Evolutionary conservation across 2,329 filamentous ascomycete species (phyloP), one percentile per base, ranked within the genome.

Genomic region (Sclerotinia spermophila): DNA sequence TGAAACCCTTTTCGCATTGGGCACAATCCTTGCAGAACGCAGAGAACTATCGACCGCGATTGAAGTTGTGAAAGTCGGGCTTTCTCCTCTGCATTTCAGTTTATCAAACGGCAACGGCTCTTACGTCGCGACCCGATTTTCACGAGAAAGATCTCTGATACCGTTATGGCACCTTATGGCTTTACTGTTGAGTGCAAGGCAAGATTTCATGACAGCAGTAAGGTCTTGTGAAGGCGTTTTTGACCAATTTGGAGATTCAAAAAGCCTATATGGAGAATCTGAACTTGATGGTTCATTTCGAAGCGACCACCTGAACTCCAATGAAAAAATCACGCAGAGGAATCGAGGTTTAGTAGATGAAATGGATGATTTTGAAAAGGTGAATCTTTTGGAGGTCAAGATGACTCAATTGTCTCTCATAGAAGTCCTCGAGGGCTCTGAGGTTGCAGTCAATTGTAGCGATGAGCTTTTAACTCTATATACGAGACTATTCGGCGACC

Each of bases 81-180:
- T 98, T 58, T 84, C 89, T 5, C 86, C 85, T 59, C 87, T 85
- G 72, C 81, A 83, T 7, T 77, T 82, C 2, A 82, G 27, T 81
- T 83, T 53, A 53, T 35, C 53, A 62, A 40, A 64, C 30, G 64
- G 61, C 3, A 42, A 71, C 10, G 70, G 64, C 21, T 55, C 83
- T 84, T 58, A 76, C 83, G 5, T 79, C 81, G 55, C 81, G 19
- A 55, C 51, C 13, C 75, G 80, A 42, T 83, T 79, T 74, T 77
- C 79, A 1, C 80, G 88, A 70, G 89, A 93, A 78, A 84, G 88
- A 61, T 85, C 86, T 10, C 81, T 90, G 45, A 89, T 98, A 35
- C 90, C 94, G 3, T 81, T 97, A 35, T 97, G 96, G 94, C 96
- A 99, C 82, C 85, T 99, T 24, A 85, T 99, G 61, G 90, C 93